Evolutionary conservation across 345 rosid genomes (phyloP).

Genomic region (Capsella bursapastoris): DNA sequence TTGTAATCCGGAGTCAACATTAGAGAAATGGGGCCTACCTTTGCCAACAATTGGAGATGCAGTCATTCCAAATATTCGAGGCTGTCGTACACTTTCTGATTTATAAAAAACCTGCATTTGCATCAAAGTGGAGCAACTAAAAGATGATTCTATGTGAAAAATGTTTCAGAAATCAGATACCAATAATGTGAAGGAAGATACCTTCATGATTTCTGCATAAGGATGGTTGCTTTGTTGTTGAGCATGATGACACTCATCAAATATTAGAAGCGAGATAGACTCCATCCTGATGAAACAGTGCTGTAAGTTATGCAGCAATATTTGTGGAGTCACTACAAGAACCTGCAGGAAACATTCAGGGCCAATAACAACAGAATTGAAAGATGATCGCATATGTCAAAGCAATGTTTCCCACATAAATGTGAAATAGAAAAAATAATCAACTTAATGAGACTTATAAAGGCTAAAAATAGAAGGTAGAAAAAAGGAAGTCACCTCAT

Average conservation of each 20-base stretch:
- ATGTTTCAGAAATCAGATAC: constrained; percentile 24
- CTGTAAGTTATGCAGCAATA: constrained; percentile 68
- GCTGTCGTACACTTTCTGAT: constrained; percentile 52
- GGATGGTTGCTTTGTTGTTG: constrained; percentile 84
- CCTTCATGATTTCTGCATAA: constrained; percentile 93
- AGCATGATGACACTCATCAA: constrained; percentile 98
- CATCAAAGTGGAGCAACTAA: constrained; percentile 35
- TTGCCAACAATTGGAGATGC: constrained; percentile 95
- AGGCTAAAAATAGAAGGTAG: not conserved
- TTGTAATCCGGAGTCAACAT: constrained; percentile 18
- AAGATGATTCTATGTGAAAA: constrained; percentile 32
- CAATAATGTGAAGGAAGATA: constrained; percentile 44
- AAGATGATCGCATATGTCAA: constrained; percentile 33
- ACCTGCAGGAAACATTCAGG: constrained; percentile 56
- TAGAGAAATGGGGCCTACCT: constrained; percentile 54
- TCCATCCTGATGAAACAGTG: constrained; percentile 96
- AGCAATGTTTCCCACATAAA: constrained; percentile 2
- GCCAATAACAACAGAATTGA: constrained; percentile 24
- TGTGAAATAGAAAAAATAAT: constrained; percentile 9
- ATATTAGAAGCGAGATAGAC: constrained; percentile 75
- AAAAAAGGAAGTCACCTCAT: constrained; percentile 61
- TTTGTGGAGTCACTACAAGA: constrained; percentile 92
- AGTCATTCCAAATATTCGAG: constrained; percentile 97
- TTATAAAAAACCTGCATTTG: constrained; percentile 72
- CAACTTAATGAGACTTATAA: constrained; percentile 7